Evolutionary conservation across 2,329 filamentous ascomycete genomes (phyloP).

Genomic region (Xylaria sp.): DNA sequence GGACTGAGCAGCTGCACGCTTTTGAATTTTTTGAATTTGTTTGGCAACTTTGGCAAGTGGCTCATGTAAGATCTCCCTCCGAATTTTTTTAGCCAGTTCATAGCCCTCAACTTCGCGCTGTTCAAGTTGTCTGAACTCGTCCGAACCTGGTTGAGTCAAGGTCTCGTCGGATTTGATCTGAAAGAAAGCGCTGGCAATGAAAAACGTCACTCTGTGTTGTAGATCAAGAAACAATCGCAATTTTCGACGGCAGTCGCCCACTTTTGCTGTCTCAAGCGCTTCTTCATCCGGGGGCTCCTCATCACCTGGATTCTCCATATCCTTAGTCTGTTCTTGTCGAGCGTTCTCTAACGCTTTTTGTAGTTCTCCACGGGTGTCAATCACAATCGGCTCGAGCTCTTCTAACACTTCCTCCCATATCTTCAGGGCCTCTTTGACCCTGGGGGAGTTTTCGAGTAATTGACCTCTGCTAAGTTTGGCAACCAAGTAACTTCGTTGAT

Average conservation of each 20-base stretch:
- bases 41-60: slow-evolving; percentile 66
- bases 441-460: slow-evolving; percentile 78
- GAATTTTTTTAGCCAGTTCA: slow-evolving; percentile 78
- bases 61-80: slow-evolving; percentile 79
- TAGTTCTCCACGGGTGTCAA: slow-evolving; percentile 73
- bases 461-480: slow-evolving; percentile 78
- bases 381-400: slow-evolving; percentile 64
- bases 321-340: slow-evolving; percentile 44
- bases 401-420: slow-evolving; percentile 73
- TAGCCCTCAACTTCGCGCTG: slow-evolving; percentile 78
- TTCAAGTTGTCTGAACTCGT: slow-evolving; percentile 73
- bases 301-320: slow-evolving; percentile 41
- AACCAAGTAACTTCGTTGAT: slow-evolving; percentile 75
- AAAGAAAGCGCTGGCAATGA: slow-evolving; percentile 83
- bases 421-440: slow-evolving; percentile 72
- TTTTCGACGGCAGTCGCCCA: slow-evolving; percentile 70
- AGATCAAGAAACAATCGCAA: slow-evolving; percentile 81
- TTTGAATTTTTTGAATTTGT: slow-evolving; percentile 71
- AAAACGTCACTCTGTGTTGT: slow-evolving; percentile 85
- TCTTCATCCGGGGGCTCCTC: slow-evolving; percentile 37
- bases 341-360: slow-evolving; percentile 59
- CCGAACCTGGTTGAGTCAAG: slow-evolving; percentile 73
- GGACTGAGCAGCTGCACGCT: slow-evolving; percentile 61
- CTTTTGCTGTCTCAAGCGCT: slow-evolving; percentile 51
- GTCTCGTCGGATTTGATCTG: slow-evolving; percentile 80